Base-by-base conservation (phyloP, 2,329 filamentous ascomycete species). In the Dothidotthia symphoricarpi region DNA sequence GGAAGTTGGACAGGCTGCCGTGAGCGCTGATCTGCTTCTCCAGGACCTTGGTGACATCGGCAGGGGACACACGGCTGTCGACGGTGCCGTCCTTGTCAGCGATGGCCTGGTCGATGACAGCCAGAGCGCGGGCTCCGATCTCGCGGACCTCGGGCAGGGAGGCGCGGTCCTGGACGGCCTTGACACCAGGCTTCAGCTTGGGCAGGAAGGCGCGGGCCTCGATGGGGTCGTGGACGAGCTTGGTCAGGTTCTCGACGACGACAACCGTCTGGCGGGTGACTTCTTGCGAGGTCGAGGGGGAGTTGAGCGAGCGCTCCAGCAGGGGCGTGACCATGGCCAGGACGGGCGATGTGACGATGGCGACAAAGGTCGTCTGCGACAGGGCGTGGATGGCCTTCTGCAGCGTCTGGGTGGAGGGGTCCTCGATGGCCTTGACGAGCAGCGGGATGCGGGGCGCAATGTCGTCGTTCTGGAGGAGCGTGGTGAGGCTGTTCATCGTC, bases 281-380 rank as follows among this genome's bases (percentile, higher is more conserved):
- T 71, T 98, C 93, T 67, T 98, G 93, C 3, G 87, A 78, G 4
- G 93, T 98, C 12, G 81, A 81, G 7, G 91, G 93, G 45, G 84
- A 91, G 75, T 96, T 96, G 45, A 98, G 79, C 13, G 90, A 88
- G 55, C 93, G 85, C 72, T 97, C 93, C 17, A 98, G 81, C 53
- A 97, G 85, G 30, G 93, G 93, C 2, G 93, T 98, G 38, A 98
- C 78, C 39, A 98, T 82, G 13, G 93, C 93, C 41, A 98, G 81
- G 4, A 97, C 91, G 8, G 93, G 93, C 7, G 91, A 96, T 10
- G 89, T 96, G 55, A 98, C 93, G 49, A 95, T 79, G 39, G 93
- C 90, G 36, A 98, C 93, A 55, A 98, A 98, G n/a, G 93, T 98
- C 9, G 93, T 98, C 73, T 95, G 88, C 3, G 90, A 96, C 30